Base-by-base conservation (phyloP, 441 rosid species). In the Arabidopsis hybrid region DNA sequence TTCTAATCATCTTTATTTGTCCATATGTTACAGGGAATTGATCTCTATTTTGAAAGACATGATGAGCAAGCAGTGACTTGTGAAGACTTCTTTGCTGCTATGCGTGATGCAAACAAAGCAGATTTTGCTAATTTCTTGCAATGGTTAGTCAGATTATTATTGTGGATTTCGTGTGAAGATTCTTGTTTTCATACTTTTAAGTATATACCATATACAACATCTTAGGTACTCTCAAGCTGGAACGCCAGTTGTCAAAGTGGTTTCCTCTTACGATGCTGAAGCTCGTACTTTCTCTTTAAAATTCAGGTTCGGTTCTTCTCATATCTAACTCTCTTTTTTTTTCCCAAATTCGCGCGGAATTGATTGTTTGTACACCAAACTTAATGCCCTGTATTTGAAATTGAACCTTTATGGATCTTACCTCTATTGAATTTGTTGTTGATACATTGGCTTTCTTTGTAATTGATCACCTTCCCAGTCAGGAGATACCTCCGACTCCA, bases 1-100 rank as follows among this genome's bases (percentile, higher is more conserved):
- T 38, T 62, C 16, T 50, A 36, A 68, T 83, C 53, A 74, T 36
- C 35, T 36, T 53, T 63, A 50, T 58, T 42, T 74, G 17, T 64
- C 52, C 47, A 17, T 72, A 10, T 68, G 31, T 82, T 77, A 76
- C 79, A 95, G 98, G 98, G 99, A 58, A 93, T 93, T 87, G 94
- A 95, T 90, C 98, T 95, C 76, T 93, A 95, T 69, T 91, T 95
- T 75, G 67, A 90, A 83, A 90, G 98, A 62, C 97, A 95, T 73
- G 99, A 95, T 62, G 94, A 91, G 56, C 98, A 91, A 83, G 99
- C 99, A 18, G 99, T 95, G 68, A 91, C 99, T 40, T 95, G 99
- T 59, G 99, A 95, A 85, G 96, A 95, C 79, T 93, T 93, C 75
- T 95, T 75, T 74, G 94, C 97, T 73, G 97, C 98, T 42, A 91